A percentile compares a stretch with the other conserved stretches of the same genome.
Evolutionary conservation across 2,329 filamentous ascomycete species (phyloP).

Genomic region (Fusarium sp.): DNA sequence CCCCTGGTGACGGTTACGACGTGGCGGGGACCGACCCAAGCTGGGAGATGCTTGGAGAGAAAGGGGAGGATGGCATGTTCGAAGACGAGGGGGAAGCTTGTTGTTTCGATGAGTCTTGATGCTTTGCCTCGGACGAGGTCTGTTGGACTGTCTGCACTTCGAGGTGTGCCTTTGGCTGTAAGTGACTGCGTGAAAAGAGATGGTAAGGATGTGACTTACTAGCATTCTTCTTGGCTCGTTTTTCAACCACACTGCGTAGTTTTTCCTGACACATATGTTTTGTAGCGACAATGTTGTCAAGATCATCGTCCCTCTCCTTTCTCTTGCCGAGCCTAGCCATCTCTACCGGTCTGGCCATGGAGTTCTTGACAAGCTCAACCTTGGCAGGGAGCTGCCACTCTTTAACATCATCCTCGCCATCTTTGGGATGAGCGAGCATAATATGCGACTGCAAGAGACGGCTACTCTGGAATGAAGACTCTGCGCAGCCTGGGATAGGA

Average conservation of each 20-base stretch:
- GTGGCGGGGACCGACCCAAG: slow-evolving; percentile 56
- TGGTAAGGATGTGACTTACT: slow-evolving; percentile 24
- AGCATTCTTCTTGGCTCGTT: slow-evolving; percentile 46
- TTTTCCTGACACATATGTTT: slow-evolving; percentile 54
- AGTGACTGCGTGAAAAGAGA: not conserved
- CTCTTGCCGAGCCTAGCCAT: slow-evolving; percentile 16
- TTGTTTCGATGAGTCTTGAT: slow-evolving; percentile 48
- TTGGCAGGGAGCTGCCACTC: slow-evolving; percentile 44
- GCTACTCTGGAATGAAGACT: slow-evolving; percentile 50
- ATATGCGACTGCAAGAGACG: slow-evolving; percentile 55
- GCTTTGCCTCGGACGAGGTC: slow-evolving; percentile 44
- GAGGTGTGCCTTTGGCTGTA: slow-evolving; percentile 40
- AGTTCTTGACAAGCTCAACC: not conserved
- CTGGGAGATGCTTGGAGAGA: slow-evolving; percentile 55
- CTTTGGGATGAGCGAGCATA: slow-evolving; percentile 49
- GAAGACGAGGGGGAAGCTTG: slow-evolving; percentile 56
- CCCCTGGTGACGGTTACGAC: slow-evolving; percentile 55
- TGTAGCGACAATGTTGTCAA: slow-evolving; percentile 30
- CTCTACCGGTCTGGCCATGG: not conserved
- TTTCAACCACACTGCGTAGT: slow-evolving; percentile 51
- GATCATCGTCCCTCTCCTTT: slow-evolving; percentile 10
- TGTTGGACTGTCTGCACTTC: slow-evolving; percentile 49
- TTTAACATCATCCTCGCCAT: slow-evolving; percentile 28
- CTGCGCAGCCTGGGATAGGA: slow-evolving; percentile 53
- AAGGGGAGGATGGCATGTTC: slow-evolving; percentile 60